Evolutionary conservation across 192 early-diverging fungal genomes (phyloP).

Genomic region (Chytriomyces confervae): DNA sequence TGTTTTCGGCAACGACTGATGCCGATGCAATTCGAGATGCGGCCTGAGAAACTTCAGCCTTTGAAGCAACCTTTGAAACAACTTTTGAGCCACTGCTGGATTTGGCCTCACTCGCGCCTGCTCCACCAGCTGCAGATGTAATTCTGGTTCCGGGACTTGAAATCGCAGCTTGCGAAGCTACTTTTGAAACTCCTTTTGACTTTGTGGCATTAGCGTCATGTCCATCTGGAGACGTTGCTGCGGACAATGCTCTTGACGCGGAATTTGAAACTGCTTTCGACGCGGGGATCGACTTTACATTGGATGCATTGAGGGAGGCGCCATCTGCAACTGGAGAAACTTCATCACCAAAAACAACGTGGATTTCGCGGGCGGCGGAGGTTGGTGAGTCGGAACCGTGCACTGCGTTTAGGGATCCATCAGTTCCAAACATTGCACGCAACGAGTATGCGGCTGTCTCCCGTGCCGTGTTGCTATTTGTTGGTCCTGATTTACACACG

Average conservation of each 20-base stretch:
- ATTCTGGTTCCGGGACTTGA: constrained; percentile 37
- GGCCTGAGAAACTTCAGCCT: neutral
- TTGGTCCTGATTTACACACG: constrained; percentile 55
- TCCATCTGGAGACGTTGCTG: constrained; percentile 42
- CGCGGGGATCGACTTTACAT: constrained; percentile 50
- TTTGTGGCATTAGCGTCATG: constrained; percentile 42
- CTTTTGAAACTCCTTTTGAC: constrained; percentile 52
- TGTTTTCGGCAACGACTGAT: neutral
- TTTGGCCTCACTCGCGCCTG: neutral
- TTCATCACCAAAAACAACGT: constrained; percentile 52
- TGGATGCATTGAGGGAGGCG: constrained; percentile 36
- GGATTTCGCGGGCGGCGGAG: constrained; percentile 61
- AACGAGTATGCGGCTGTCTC: constrained; percentile 56
- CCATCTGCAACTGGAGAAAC: constrained; percentile 27
- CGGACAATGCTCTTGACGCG: constrained; percentile 37
- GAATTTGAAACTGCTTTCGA: neutral
- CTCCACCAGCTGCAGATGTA: constrained; percentile 50
- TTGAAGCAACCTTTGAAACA: constrained; percentile 1
- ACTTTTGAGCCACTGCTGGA: neutral
- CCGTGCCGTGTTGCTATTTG: constrained; percentile 58
- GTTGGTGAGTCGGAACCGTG: constrained; percentile 64
- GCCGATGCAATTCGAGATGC: neutral
- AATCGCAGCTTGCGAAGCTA: constrained; percentile 47
- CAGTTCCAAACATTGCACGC: constrained; percentile 60
- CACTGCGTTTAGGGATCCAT: constrained; percentile 62